Conservation (phyloP, 192 early-diverging fungal species). For the Lunasporangiospora selenospora region DNA sequence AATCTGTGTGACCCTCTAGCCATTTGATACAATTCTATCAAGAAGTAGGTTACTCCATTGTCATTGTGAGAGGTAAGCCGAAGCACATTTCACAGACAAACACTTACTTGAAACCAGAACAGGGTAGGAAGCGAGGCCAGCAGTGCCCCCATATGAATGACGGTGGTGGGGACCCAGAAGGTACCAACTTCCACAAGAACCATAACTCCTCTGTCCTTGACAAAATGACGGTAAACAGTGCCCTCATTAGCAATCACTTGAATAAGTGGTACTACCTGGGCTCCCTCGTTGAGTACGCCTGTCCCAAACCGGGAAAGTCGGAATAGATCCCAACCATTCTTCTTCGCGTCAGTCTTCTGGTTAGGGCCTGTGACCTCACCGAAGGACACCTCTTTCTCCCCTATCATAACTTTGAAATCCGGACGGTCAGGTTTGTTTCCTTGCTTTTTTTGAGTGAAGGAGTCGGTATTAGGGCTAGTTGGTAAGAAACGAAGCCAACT, state of each 20-base stretch:
- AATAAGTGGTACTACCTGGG: constrained; percentile 6
- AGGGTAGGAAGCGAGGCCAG: constrained; percentile 4
- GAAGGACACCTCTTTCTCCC: constrained; percentile 14
- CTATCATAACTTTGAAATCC: constrained; percentile 16
- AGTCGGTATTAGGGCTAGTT: constrained; percentile 21
- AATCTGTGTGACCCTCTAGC: constrained; percentile 7
- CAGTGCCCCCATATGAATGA: constrained; percentile 11
- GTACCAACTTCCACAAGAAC: constrained; percentile 19
- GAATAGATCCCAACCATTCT: constrained; percentile 24
- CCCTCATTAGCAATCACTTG: constrained; percentile 2
- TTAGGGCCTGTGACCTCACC: constrained; percentile 14
- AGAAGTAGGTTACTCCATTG: too few relatives aligned
- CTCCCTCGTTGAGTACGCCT: constrained; percentile 11
- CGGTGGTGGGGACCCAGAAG: constrained; percentile 3
- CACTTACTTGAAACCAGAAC: constrained; percentile 4
- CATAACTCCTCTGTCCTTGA: constrained; percentile 13
- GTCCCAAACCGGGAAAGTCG: constrained; percentile 18
- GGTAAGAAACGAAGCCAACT: background rate
- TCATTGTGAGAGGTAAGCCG: too few relatives aligned
- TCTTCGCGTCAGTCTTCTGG: constrained; percentile 14
- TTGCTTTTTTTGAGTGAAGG: constrained; percentile 6
- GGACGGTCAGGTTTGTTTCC: constrained; percentile 10
- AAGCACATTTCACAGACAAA: background rate
- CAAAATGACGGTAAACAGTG: constrained; percentile 18
- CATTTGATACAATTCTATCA: constrained; percentile 16